phyloP scores from a whole-genome alignment of 352 stramenopile species.

The Phytophthora europaea region DNA sequence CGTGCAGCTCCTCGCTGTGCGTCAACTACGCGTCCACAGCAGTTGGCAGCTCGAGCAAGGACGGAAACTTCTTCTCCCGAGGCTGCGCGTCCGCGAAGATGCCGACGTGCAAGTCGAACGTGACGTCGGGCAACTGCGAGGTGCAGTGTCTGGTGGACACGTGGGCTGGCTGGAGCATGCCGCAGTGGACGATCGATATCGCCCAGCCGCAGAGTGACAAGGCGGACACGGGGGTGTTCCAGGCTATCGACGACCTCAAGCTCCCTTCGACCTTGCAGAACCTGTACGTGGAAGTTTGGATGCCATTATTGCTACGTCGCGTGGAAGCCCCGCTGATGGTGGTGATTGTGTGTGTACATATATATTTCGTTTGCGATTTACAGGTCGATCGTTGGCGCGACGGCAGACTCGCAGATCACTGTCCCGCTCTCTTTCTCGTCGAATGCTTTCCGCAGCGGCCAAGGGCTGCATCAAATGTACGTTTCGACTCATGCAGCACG shows the following conservation, averaged over 20 bases:
- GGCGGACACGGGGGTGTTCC: conserved; percentile 67
- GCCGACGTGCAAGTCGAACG: conserved; percentile 59
- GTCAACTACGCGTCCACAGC: conserved; percentile 64
- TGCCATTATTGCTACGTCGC: neutral
- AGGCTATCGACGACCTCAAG: conserved; percentile 57
- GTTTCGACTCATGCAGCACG: neutral
- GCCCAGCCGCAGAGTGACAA: conserved; percentile 76
- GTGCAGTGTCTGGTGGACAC: conserved; percentile 71
- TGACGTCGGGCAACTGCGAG: conserved; percentile 58
- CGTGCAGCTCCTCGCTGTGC: conserved; percentile 64
- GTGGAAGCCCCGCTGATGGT: conserved; percentile 14
- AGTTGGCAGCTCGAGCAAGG: conserved; percentile 32
- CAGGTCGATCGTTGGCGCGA: conserved; percentile 71
- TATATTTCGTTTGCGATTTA: conserved; percentile 22
- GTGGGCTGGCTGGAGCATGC: conserved; percentile 26
- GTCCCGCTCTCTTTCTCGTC: conserved; percentile 69
- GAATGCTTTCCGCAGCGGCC: conserved; percentile 56
- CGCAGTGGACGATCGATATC: conserved; percentile 67
- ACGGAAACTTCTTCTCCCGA: conserved; percentile 72
- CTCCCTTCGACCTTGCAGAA: conserved; percentile 66
- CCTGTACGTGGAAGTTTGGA: conserved; percentile 48
- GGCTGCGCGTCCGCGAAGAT: conserved; percentile 64
- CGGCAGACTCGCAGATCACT: conserved; percentile 52
- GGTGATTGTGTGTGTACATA: neutral
- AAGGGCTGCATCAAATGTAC: conserved; percentile 61